Base-by-base conservation (phyloP, 345 rosid species). In the Conringia planisiliqua region DNA sequence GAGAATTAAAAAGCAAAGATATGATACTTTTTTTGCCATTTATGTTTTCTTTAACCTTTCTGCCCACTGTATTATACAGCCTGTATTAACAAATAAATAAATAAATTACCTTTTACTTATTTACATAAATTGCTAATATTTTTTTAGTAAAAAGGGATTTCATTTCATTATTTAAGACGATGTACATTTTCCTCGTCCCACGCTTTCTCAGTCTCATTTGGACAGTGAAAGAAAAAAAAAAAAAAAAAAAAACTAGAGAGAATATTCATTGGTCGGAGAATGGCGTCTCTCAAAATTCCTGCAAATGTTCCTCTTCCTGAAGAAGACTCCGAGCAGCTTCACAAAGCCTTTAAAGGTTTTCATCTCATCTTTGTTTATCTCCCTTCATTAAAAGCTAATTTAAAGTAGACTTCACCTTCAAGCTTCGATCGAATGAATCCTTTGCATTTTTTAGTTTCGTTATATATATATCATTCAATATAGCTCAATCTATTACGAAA, bases 251-350 rank as follows among this genome's bases (percentile, higher is more conserved):
- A 55, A 30, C 24, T 7, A 14, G 46, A 61, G 6, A 70, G 57
- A 69, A 36, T 47, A n/a, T n/a, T 29, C 42, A 59, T 62, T 40
- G 57, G 35, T 56, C 20, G 40, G 63, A 71, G 35, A 79, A 93
- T 93, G 98, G 93, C 96, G 30, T 88, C 88, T 22, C 84, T 89
- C 7, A 83, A 82, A 71, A 82, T 87, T 67, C 96, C 97, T 0
- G 74, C 82, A 32, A 73, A 78, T 26, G 84, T 81, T 74, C 98
- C 98, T 16, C 56, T 86, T 70, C 93, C 96, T 2, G 79, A 90
- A 29, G 96, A 89, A 80, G 98, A 93, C 66, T 90, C 89, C 59
- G 97, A 93, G 80, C 90, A 91, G 80, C 97, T 93, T 72, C 84
- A 73, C 40, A 93, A 89, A 74, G 98, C 98, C 39, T 90, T 90